A percentile compares a stretch with the other conserved stretches of the same genome.
Conservation (phyloP, 306 rosid species). For the Begonia loranthoides region DNA sequence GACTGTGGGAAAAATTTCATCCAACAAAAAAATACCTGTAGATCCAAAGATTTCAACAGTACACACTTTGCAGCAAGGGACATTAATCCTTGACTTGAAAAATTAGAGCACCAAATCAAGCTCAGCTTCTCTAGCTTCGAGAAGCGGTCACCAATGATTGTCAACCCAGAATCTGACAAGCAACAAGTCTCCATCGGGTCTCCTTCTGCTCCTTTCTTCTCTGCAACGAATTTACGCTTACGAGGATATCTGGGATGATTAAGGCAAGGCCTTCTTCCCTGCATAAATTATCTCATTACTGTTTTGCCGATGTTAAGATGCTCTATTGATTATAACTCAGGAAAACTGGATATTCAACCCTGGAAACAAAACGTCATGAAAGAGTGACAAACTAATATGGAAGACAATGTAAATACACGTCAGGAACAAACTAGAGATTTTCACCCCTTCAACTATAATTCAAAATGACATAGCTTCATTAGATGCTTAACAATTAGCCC, state of each 20-base stretch:
- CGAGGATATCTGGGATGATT: conserved; percentile 15
- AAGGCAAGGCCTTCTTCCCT: conserved; percentile 41
- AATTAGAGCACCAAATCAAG: conserved; percentile 82
- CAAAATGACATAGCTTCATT: too few relatives aligned
- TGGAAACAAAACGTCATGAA: background rate
- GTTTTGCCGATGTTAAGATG: background rate
- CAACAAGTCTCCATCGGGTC: conserved; percentile 29
- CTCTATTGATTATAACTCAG: background rate
- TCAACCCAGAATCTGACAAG: conserved; percentile 64
- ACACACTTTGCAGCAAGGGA: conserved; percentile 48
- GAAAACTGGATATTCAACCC: background rate
- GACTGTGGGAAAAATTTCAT: background rate
- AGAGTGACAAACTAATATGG: background rate
- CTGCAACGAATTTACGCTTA: conserved; percentile 17
- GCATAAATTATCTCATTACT: background rate
- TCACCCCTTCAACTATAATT: too few relatives aligned
- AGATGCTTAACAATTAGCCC: too few relatives aligned
- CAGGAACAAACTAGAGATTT: too few relatives aligned
- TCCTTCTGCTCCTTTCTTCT: conserved; percentile 28
- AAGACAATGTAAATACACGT: too few relatives aligned
- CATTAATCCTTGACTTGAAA: conserved; percentile 47
- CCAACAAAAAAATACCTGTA: conserved; percentile 46
- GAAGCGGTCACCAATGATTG: conserved; percentile 61
- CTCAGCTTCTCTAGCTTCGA: conserved; percentile 64
- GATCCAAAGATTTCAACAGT: conserved; percentile 57